Evolutionary conservation across 2,329 filamentous ascomycete genomes (phyloP).

Genomic region (Fusarium xylarioides): DNA sequence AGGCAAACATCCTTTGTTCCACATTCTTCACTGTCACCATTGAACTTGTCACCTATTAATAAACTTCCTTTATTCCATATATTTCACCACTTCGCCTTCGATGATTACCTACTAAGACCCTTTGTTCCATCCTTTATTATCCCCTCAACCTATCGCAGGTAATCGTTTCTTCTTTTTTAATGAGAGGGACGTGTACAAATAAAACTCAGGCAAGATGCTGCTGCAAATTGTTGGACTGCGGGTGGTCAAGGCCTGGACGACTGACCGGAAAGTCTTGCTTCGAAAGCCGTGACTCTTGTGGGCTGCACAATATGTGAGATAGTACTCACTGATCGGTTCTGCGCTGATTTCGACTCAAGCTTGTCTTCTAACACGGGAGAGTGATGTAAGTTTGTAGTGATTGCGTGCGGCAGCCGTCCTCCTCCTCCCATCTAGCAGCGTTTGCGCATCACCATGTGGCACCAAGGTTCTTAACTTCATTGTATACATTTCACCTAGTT

Average conservation of each 20-base stretch:
- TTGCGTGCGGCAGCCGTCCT: background rate
- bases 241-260: background rate
- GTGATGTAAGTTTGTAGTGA: background rate
- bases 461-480: background rate
- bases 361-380: background rate
- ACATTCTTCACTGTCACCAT: too few relatives aligned
- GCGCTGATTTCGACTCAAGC: background rate
- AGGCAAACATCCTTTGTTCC: too few relatives aligned
- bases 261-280: background rate
- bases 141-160: too few relatives aligned
- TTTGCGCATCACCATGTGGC: background rate
- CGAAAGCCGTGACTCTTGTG: background rate
- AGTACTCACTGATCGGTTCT: background rate
- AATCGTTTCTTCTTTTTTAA: too few relatives aligned
- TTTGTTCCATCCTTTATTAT: too few relatives aligned
- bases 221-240: background rate
- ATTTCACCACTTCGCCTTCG: too few relatives aligned
- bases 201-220: background rate
- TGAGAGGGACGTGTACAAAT: background rate
- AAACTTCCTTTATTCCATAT: too few relatives aligned
- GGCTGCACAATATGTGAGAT: background rate
- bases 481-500: background rate
- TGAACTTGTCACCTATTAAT: too few relatives aligned
- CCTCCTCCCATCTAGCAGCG: background rate
- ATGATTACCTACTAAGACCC: too few relatives aligned